A percentile compares a stretch with the other conserved stretches of the same genome.
Conservation (phyloP, 306 rosid species). For the Quillaja saponaria region DNA sequence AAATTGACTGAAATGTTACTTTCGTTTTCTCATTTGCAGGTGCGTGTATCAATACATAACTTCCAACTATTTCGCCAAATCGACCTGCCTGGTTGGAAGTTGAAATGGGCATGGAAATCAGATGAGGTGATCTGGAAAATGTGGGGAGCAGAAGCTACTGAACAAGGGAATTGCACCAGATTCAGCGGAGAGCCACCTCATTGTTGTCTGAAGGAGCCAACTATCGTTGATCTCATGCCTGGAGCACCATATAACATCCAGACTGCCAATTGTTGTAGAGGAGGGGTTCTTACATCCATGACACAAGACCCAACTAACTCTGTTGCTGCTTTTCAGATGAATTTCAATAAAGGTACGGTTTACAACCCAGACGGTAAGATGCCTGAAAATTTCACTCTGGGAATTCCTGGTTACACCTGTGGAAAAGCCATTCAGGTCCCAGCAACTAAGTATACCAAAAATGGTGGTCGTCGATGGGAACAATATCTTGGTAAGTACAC, state of each 20-base stretch:
- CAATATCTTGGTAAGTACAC: conserved; percentile 60
- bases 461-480: conserved; percentile 59
- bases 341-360: conserved; percentile 23
- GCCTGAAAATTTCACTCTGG: conserved; percentile 60
- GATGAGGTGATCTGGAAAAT: conserved; percentile 73
- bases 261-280: conserved; percentile 62
- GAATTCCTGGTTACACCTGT: conserved; percentile 68
- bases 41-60: conserved; percentile 57
- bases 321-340: conserved; percentile 57
- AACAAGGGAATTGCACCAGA: conserved; percentile 71
- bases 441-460: conserved; percentile 42
- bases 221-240: conserved; percentile 61
- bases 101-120: conserved; percentile 67
- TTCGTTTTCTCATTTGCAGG: conserved; percentile 34
- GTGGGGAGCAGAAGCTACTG: conserved; percentile 73
- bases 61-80: conserved; percentile 64
- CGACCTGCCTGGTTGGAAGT: conserved; percentile 72
- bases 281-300: conserved; percentile 60
- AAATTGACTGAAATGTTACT: too few species aligned
- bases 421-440: conserved; percentile 49
- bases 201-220: conserved; percentile 60
- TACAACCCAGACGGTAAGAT: conserved; percentile 10
- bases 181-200: conserved; percentile 59
- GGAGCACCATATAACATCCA: conserved; percentile 61
- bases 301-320: conserved; percentile 49